Percentiles rank a stretch among this genome's conserved stretches.
Conservation (phyloP, 2,329 filamentous ascomycete species). For the Scytalidium sp. region DNA sequence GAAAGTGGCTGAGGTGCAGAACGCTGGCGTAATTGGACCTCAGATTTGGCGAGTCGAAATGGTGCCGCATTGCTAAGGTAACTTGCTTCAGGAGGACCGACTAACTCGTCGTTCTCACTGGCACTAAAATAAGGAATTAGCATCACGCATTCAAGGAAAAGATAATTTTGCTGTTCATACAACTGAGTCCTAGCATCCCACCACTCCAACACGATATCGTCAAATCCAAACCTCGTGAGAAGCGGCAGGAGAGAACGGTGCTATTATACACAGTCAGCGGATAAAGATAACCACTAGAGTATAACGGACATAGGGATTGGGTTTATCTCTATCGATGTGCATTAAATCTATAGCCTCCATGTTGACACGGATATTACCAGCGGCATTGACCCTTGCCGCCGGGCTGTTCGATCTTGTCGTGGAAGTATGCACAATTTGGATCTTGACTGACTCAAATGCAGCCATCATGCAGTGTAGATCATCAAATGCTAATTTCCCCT, state of each 20-base stretch:
- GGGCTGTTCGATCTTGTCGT: slow-evolving; percentile 15
- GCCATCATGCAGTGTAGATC: slow-evolving; percentile 21
- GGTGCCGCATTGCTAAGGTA: slow-evolving; percentile 6
- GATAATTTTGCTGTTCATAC: neutral
- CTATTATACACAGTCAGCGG: neutral
- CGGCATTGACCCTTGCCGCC: slow-evolving; percentile 13
- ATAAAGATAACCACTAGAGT: neutral
- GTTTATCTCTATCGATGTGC: slow-evolving; percentile 3
- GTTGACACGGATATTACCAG: slow-evolving; percentile 18
- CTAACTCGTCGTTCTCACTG: slow-evolving; percentile 1
- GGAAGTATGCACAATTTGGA: slow-evolving; percentile 23
- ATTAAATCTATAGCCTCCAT: slow-evolving; percentile 7
- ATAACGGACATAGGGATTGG: slow-evolving; percentile 2
- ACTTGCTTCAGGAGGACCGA: slow-evolving; percentile 2
- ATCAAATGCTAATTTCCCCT: slow-evolving; percentile 14
- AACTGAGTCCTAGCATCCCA: neutral
- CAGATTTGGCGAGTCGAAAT: slow-evolving; percentile 6
- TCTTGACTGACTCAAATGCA: slow-evolving; percentile 23
- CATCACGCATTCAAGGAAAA: too few relatives aligned
- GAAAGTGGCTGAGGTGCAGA: neutral
- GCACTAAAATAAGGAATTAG: too few relatives aligned
- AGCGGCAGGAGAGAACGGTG: slow-evolving; percentile 3
- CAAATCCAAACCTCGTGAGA: slow-evolving; percentile 6
- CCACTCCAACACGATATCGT: slow-evolving; percentile 7
- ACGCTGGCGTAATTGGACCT: neutral